Evolutionary conservation across 2,329 filamentous ascomycete genomes (phyloP).

Genomic region (Phialophora verrucosa): DNA sequence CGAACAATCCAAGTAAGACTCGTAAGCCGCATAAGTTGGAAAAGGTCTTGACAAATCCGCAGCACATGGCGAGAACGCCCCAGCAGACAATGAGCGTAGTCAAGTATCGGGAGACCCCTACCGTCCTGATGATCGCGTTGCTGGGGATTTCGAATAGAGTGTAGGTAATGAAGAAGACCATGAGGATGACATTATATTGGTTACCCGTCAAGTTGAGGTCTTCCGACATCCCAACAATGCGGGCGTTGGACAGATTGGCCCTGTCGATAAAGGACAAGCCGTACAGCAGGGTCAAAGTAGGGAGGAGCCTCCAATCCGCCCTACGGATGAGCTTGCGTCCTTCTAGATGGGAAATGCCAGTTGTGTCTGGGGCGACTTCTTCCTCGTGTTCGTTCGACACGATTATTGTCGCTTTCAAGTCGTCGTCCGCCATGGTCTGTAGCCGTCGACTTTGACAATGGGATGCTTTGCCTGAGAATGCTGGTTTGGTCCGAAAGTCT

Average conservation of each 20-base stretch:
- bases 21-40: constrained; percentile 37
- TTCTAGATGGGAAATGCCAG: too few species aligned
- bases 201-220: constrained; percentile 43
- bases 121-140: constrained; percentile 68
- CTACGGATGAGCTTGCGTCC: too few species aligned
- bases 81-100: constrained; percentile 44
- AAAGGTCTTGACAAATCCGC: constrained; percentile 40
- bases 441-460: too few species aligned
- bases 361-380: too few species aligned
- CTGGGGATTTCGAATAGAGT: constrained; percentile 72
- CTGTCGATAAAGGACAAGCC: constrained; percentile 37
- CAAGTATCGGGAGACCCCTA: constrained; percentile 56
- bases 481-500: too few species aligned
- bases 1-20: constrained; percentile 65
- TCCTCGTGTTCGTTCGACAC: too few species aligned
- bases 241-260: constrained; percentile 10
- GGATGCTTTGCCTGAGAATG: too few species aligned
- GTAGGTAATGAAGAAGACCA: constrained; percentile 76
- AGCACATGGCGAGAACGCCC: constrained; percentile 49
- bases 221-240: constrained; percentile 61
- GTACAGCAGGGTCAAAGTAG: background rate
- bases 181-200: constrained; percentile 60
- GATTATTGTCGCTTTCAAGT: too few species aligned
- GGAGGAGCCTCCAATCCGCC: background rate
- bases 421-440: too few species aligned